phyloP scores from a whole-genome alignment of 2,329 filamentous ascomycete genomes.

The Rhytidhysteron rufulum region DNA sequence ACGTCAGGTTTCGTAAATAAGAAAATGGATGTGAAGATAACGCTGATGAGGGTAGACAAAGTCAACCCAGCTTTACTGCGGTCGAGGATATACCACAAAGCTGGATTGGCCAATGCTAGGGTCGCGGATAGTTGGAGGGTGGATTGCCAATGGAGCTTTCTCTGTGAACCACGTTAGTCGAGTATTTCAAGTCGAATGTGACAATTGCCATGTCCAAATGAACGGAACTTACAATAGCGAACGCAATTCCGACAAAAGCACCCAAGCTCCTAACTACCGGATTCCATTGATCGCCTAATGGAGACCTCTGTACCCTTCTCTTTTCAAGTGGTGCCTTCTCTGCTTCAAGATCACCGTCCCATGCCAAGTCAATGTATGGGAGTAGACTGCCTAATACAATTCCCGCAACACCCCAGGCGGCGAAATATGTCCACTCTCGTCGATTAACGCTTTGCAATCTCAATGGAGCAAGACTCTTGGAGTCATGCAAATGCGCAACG shows the following conservation, averaged over 20 bases:
- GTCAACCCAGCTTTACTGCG: conserved; percentile 81
- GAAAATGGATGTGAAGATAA: conserved; percentile 69
- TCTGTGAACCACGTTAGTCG: conserved; percentile 46
- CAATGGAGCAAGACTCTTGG: conserved; percentile 60
- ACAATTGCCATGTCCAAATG: conserved; percentile 1
- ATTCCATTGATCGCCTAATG: conserved; percentile 65
- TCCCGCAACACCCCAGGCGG: conserved; percentile 78
- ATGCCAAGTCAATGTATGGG: conserved; percentile 78
- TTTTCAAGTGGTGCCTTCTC: conserved; percentile 4
- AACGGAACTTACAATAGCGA: conserved; percentile 70
- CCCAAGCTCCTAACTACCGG: conserved; percentile 65
- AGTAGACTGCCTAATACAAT: conserved; percentile 73
- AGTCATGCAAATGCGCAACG: conserved; percentile 73
- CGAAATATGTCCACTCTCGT: conserved; percentile 63
- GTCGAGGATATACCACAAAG: conserved; percentile 95
- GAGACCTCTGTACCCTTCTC: conserved; percentile 35
- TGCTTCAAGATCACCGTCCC: conserved; percentile 52
- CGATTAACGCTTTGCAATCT: conserved; percentile 55
- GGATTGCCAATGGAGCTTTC: conserved; percentile 88
- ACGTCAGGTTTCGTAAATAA: conserved; percentile 74
- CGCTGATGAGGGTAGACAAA: conserved; percentile 68
- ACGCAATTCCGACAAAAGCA: conserved; percentile 69
- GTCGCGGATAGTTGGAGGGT: conserved; percentile 90
- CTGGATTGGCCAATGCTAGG: conserved; percentile 84
- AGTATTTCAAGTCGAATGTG: neutral